Evolutionary conservation across 495 filamentous ascomycete species (phyloP), one percentile per base, ranked within the genome.

Genomic region (Penicillium cosmopolitanum): DNA sequence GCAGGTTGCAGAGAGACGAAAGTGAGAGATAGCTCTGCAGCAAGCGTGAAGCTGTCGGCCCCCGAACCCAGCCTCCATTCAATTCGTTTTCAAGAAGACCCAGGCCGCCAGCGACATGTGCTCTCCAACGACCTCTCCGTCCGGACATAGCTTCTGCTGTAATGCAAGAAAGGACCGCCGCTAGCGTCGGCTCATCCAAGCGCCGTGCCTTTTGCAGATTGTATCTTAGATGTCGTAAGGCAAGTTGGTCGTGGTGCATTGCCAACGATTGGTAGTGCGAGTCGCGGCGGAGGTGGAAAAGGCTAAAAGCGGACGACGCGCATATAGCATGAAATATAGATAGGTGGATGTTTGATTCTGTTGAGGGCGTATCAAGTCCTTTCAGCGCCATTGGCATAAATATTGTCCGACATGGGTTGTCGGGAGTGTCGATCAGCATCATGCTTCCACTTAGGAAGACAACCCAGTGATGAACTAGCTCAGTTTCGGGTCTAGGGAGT

Each of bases 251-350:
- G 58, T 65, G 66, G 36, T 55, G 62, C 50, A 62, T 63, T 6
- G 64, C 68, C 5, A 73, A 21, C 33, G 69, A 71, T 31, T 68
- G 67, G 46, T 68, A 70, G 28, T 50, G 62, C 4, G 55, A 34
- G 38, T 70, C 55, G 3, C 53, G 55, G 31, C 65, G 60, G 15
- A 70, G 57, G 31, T 68, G 67, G 21, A 54, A 68, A 8, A 70
- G 59, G 36, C 67, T 70, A 33, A 70, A 70, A 3, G 67, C 62
- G 18, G 67, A 64, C 1, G 77, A 78, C 38, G 62, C 74, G 15
- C 64, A 63, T 5, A 77, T 75, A 33, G 65, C 67, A 31, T 70
- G 67, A 25, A 68, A 68, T n/a, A 70, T 63, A 0, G 67, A 65
- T 19, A 61, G 65, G 42, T 70, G 60, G 4, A 68, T 70, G 35